phyloP scores from a whole-genome alignment of 164 flowering plant species.

The Vitis cinerea region DNA sequence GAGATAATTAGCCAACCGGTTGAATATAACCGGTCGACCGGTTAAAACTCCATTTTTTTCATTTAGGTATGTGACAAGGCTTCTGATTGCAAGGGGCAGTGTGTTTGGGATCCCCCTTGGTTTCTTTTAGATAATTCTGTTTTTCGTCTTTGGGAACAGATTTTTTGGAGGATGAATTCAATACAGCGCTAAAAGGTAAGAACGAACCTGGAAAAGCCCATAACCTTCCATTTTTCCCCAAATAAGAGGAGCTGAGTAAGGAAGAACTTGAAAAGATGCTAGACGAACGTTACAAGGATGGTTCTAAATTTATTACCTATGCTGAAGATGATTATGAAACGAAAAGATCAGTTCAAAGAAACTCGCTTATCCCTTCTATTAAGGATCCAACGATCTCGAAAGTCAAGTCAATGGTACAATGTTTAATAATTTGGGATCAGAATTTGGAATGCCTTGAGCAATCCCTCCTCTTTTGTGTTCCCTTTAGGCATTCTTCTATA shows the following conservation, averaged over 20 bases:
- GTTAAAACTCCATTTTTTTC: too few species aligned
- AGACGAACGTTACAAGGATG: conserved; percentile 54
- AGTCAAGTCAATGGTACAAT: conserved; percentile 74
- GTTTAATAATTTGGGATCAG: neutral
- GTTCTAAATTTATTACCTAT: conserved; percentile 43
- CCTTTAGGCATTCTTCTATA: conserved; percentile 80
- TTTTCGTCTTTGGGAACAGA: too few species aligned
- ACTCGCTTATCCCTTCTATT: conserved; percentile 20
- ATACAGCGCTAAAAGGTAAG: conserved; percentile 12
- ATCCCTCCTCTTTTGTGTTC: neutral
- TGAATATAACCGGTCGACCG: too few species aligned
- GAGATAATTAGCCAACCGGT: too few species aligned
- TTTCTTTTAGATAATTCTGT: too few species aligned
- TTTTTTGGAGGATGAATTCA: too few species aligned
- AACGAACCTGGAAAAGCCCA: conserved; percentile 32
- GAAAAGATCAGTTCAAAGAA: conserved; percentile 26
- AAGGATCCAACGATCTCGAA: conserved; percentile 71
- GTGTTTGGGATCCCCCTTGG: too few species aligned
- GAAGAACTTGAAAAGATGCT: conserved; percentile 66
- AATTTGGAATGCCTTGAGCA: neutral
- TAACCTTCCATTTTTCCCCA: conserved; percentile 46
- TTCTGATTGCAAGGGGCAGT: too few species aligned
- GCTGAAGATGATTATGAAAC: conserved; percentile 51
- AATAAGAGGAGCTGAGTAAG: conserved; percentile 71
- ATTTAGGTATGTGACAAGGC: too few species aligned